Percentiles rank a stretch among this genome's conserved stretches.
Conservation (phyloP, 202 grass and related monocot species). For the Zizania palustris region DNA sequence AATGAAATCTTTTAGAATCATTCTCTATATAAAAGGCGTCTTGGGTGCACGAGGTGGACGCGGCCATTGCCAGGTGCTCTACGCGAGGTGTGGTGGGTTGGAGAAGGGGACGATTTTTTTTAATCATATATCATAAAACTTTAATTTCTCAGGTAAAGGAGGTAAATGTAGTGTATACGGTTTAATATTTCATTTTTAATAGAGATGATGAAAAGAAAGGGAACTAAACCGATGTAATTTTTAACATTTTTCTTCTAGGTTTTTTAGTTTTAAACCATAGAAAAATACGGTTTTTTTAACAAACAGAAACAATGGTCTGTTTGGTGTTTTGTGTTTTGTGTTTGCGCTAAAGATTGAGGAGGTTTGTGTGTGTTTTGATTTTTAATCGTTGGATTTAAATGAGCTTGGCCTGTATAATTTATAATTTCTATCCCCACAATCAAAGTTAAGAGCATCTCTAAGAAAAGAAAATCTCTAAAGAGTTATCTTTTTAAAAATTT, state of each 20-base stretch:
- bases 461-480: too few relatives aligned
- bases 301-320: background rate
- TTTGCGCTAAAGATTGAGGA: background rate
- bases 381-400: slow-evolving; percentile 1
- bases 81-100: slow-evolving; percentile 34
- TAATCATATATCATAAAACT: too few relatives aligned
- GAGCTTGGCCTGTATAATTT: too few relatives aligned
- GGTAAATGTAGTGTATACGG: too few relatives aligned
- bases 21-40: too few relatives aligned
- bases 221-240: background rate
- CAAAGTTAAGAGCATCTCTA: too few relatives aligned
- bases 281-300: background rate
- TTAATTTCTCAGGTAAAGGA: too few relatives aligned
- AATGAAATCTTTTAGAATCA: too few relatives aligned
- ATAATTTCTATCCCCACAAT: too few relatives aligned
- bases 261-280: background rate
- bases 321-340: background rate
- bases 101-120: background rate
- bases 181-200: background rate
- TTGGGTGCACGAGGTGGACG: slow-evolving; percentile 58
- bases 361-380: background rate
- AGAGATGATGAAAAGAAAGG: background rate
- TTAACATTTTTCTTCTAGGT: background rate
- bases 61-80: slow-evolving; percentile 45
- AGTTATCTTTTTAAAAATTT: too few relatives aligned